Evolutionary conservation across 768 basidiomycete species (phyloP), one percentile per base, ranked within the genome.

Genomic region (Boletus subparvulus): DNA sequence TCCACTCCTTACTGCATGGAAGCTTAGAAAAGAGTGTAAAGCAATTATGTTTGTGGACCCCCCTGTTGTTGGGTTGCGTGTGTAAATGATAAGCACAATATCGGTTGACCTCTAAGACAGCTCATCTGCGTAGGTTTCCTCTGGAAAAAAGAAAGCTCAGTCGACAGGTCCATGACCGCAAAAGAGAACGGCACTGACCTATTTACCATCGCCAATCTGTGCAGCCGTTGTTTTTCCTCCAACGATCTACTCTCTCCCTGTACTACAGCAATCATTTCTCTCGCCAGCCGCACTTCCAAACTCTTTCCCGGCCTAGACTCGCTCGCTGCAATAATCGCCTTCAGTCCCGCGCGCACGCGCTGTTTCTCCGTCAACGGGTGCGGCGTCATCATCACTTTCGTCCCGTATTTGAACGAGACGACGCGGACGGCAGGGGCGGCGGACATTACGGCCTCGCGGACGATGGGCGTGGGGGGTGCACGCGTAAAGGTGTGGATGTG

Each of bases 311-410:
- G 69, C 41, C 80, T 78, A 53, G 73, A 75, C 56, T 86, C 78
- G 58, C 83, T 81, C 13, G 83, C 85, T 6, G 84, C 74, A 44
- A 92, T 61, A 16, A 97, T 85, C 81, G 88, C 91, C 58, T 77
- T 68, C 37, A 96, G 77, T 4, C 85, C 94, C 47, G 76, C 80
- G 35, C 83, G 79, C 44, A 84, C 82, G 36, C 93, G 79, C 74
- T 94, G 92, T 67, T 88, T 84, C 74, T 94, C 92, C 50, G 78
- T 85, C 54, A 97, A 76, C 1, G 92, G 84, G 13, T 83, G 74
- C 0, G 94, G 94, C 40, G 79, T 82, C 43, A 78, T 72, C 12
- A 85, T 69, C n/a, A 74, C 78, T 73, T 94, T 94, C 17, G 85
- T 82, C 3, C 83, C 83, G 46, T 77, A 77, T 51, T 83, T 83